Evolutionary conservation across 2,329 filamentous ascomycete genomes (phyloP).

Genomic region (Verticillium zaregamsianum): DNA sequence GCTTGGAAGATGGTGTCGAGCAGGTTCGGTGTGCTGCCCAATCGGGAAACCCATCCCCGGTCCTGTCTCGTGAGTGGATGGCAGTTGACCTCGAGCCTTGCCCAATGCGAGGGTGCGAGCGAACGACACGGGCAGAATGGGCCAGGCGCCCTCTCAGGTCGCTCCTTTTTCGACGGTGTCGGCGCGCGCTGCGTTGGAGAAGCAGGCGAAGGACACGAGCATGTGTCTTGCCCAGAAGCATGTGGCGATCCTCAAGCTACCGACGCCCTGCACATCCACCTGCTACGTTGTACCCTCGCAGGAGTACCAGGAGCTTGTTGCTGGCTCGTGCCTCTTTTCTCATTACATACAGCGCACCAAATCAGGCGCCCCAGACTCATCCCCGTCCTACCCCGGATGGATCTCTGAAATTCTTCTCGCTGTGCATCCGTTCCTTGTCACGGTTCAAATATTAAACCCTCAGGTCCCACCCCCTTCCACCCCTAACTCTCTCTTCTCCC

Average conservation of each 20-base stretch:
- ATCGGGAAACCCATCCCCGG: conserved; percentile 12
- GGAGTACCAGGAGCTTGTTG: not conserved
- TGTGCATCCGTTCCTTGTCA: conserved; percentile 1
- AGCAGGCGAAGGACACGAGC: not conserved
- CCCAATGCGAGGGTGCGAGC: not conserved
- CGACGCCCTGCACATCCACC: not conserved
- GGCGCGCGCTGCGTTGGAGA: not conserved
- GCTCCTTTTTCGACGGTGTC: not conserved
- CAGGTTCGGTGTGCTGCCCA: conserved; percentile 11
- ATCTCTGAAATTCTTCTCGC: conserved; percentile 1
- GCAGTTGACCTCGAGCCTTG: not conserved
- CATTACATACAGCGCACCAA: not conserved
- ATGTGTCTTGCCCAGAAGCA: not conserved
- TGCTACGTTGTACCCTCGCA: not conserved
- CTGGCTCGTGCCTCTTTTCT: not conserved
- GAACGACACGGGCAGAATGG: not conserved
- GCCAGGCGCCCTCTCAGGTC: not conserved
- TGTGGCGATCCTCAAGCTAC: conserved; percentile 1
- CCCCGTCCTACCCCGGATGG: conserved; percentile 8
- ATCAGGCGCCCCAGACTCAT: not conserved
- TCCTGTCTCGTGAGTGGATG: conserved; percentile 8
- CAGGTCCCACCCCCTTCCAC: conserved; percentile 5
- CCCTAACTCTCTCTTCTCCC: not conserved
- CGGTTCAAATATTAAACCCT: conserved; percentile 6
- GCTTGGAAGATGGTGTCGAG: conserved; percentile 14